Percentiles rank a stretch among this genome's conserved stretches.
These are phyloP conservation scores for Candolleomyces eurysporus DNA, from an alignment of 768 basidiomycete species.

Conservation along the genomic window DNA sequence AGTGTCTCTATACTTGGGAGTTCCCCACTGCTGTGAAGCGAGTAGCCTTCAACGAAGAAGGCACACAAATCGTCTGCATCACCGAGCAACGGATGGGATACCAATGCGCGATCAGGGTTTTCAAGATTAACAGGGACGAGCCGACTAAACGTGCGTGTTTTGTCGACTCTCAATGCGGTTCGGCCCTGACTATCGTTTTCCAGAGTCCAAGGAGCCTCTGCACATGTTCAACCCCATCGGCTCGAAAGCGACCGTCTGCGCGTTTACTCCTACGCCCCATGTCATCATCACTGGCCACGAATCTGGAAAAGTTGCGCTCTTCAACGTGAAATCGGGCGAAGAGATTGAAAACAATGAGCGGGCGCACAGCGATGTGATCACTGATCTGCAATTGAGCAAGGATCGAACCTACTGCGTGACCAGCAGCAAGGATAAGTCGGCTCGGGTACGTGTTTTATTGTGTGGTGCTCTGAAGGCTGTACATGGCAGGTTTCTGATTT, in stretches of 20 bases:
- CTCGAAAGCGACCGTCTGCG: slow-evolving; percentile 95
- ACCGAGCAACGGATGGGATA: slow-evolving; percentile 97
- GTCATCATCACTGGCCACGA: slow-evolving; percentile 93
- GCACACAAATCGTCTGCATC: slow-evolving; percentile 82
- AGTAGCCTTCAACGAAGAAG: slow-evolving; percentile 87
- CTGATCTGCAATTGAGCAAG: slow-evolving; percentile 87
- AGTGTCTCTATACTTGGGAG: slow-evolving; percentile 94
- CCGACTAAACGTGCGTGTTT: slow-evolving; percentile 69
- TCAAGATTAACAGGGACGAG: slow-evolving; percentile 81
- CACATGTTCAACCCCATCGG: slow-evolving; percentile 86
- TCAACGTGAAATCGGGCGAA: slow-evolving; percentile 84
- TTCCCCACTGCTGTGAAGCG: slow-evolving; percentile 98
- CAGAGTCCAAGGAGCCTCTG: slow-evolving; percentile 75
- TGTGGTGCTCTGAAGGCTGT: too few species aligned
- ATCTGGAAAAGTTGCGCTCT: slow-evolving; percentile 91
- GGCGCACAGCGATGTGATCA: slow-evolving; percentile 83
- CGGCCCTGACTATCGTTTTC: background rate
- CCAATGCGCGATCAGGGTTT: slow-evolving; percentile 89
- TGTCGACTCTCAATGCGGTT: background rate
- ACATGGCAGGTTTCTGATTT: slow-evolving; percentile 22
- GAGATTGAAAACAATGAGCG: slow-evolving; percentile 82
- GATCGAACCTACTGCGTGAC: slow-evolving; percentile 96
- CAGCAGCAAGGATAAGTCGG: slow-evolving; percentile 94
- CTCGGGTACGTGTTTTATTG: slow-evolving; percentile 52
- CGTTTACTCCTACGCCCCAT: slow-evolving; percentile 77